A percentile compares a stretch with the other conserved stretches of the same genome.
These are phyloP conservation scores for Crucibulum parvulum DNA, from an alignment of 1,284 basidiomycete species.

Conservation along the genomic window DNA sequence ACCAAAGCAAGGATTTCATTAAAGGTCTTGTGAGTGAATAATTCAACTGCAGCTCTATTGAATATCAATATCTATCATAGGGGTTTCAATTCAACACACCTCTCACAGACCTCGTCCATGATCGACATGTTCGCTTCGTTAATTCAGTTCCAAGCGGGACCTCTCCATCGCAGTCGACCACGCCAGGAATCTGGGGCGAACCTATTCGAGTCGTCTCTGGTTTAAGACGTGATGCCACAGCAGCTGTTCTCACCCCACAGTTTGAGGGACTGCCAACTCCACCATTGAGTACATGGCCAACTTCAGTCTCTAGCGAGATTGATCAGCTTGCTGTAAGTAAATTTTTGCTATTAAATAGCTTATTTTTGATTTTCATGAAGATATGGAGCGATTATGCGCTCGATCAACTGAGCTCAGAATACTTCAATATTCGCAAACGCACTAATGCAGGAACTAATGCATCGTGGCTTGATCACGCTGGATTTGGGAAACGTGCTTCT, in stretches of 20 bases:
- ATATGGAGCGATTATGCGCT: slow-evolving; percentile 46
- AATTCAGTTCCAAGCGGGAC: slow-evolving; percentile 10
- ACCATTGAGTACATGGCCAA: slow-evolving; percentile 44
- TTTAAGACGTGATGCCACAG: slow-evolving; percentile 46
- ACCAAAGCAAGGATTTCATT: slow-evolving; percentile 49
- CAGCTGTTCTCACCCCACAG: slow-evolving; percentile 44
- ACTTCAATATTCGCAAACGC: slow-evolving; percentile 43
- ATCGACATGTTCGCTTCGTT: slow-evolving; percentile 45
- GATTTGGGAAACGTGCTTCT: slow-evolving; percentile 41
- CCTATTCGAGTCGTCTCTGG: slow-evolving; percentile 46
- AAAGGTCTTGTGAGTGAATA: slow-evolving; percentile 39
- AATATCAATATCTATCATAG: slow-evolving; percentile 12
- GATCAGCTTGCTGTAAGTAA: slow-evolving; percentile 31
- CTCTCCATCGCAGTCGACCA: slow-evolving; percentile 5
- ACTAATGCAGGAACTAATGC: slow-evolving; percentile 37
- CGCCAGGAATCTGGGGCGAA: slow-evolving; percentile 45
- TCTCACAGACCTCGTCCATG: slow-evolving; percentile 42
- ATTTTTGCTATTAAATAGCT: neutral
- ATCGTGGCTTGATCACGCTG: slow-evolving; percentile 40
- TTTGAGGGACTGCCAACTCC: slow-evolving; percentile 46
- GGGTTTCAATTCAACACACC: slow-evolving; percentile 44
- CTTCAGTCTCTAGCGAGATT: slow-evolving; percentile 38
- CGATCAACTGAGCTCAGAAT: slow-evolving; percentile 40
- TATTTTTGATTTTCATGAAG: neutral
- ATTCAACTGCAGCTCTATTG: neutral